Percentiles rank a stretch among this genome's conserved stretches.
Conservation (phyloP, 2,329 filamentous ascomycete species). For the Cyphellophora europaea region DNA sequence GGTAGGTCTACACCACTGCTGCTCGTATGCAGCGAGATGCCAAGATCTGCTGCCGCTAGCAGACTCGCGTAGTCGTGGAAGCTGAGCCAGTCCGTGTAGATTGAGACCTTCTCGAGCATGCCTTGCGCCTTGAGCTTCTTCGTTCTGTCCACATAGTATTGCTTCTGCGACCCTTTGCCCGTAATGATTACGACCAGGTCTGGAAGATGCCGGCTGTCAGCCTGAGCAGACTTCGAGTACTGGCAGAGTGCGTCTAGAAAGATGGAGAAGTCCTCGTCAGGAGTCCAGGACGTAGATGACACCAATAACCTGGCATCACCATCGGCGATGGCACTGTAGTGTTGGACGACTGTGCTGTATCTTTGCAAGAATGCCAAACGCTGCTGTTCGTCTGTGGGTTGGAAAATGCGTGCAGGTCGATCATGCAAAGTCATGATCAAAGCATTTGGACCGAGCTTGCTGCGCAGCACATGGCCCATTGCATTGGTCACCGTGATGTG, state of each 20-base stretch:
- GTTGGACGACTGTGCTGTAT: conserved; percentile 54
- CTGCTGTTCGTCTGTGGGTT: conserved; percentile 49
- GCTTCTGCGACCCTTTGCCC: conserved; percentile 79
- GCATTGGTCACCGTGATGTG: conserved; percentile 85
- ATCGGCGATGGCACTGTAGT: conserved; percentile 50
- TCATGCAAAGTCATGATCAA: conserved; percentile 72
- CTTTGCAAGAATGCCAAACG: conserved; percentile 53
- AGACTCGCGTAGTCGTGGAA: conserved; percentile 76
- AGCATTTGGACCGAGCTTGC: conserved; percentile 55
- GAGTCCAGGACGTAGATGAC: conserved; percentile 93
- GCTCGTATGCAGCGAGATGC: conserved; percentile 84
- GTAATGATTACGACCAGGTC: conserved; percentile 82
- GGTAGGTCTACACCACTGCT: conserved; percentile 91
- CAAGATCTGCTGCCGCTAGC: conserved; percentile 76
- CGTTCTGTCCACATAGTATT: conserved; percentile 58
- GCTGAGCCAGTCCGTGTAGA: conserved; percentile 77
- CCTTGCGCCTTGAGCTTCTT: conserved; percentile 49
- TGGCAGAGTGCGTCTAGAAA: conserved; percentile 71
- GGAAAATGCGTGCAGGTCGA: conserved; percentile 73
- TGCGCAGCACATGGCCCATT: conserved; percentile 66
- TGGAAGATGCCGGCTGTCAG: conserved; percentile 43
- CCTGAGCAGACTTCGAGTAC: conserved; percentile 53
- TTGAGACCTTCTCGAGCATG: conserved; percentile 58
- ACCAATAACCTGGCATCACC: conserved; percentile 63
- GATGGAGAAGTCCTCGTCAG: conserved; percentile 88